phyloP scores from a whole-genome alignment of 371 early-diverging fungal genomes.

The Mortierella sp. region DNA sequence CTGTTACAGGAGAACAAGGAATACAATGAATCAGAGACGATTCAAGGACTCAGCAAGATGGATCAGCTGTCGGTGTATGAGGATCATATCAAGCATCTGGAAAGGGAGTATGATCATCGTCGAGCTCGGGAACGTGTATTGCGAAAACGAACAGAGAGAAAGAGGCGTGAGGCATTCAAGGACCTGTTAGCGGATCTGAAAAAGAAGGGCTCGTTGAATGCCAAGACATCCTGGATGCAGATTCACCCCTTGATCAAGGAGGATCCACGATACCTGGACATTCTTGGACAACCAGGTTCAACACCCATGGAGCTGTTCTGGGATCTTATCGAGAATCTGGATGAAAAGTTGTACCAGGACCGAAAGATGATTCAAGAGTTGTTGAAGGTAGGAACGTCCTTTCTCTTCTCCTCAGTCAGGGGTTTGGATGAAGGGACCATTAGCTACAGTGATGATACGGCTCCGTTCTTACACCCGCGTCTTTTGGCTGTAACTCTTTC shows the following conservation, averaged over 20 bases:
- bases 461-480: background rate
- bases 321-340: slow-evolving; percentile 85
- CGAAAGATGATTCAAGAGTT: slow-evolving; percentile 74
- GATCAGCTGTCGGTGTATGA: slow-evolving; percentile 87
- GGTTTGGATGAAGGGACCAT: no score
- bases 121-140: slow-evolving; percentile 51
- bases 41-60: slow-evolving; percentile 79
- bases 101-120: slow-evolving; percentile 65
- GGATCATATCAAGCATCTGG: slow-evolving; percentile 75
- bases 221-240: slow-evolving; percentile 85
- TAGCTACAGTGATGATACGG: no score
- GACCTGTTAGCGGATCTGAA: slow-evolving; percentile 70
- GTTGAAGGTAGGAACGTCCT: slow-evolving; percentile 56
- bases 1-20: slow-evolving; percentile 61
- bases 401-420: no score
- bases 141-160: slow-evolving; percentile 71
- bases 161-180: slow-evolving; percentile 75
- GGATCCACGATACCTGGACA: slow-evolving; percentile 74
- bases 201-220: slow-evolving; percentile 66
- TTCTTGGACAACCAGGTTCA: slow-evolving; percentile 87
- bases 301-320: slow-evolving; percentile 92
- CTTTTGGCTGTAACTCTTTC: background rate
- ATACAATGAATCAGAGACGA: slow-evolving; percentile 62
- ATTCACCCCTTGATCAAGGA: slow-evolving; percentile 79
- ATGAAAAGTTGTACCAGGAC: slow-evolving; percentile 77